Conservation (phyloP, 116 monocot species). For the Iris pallida region DNA sequence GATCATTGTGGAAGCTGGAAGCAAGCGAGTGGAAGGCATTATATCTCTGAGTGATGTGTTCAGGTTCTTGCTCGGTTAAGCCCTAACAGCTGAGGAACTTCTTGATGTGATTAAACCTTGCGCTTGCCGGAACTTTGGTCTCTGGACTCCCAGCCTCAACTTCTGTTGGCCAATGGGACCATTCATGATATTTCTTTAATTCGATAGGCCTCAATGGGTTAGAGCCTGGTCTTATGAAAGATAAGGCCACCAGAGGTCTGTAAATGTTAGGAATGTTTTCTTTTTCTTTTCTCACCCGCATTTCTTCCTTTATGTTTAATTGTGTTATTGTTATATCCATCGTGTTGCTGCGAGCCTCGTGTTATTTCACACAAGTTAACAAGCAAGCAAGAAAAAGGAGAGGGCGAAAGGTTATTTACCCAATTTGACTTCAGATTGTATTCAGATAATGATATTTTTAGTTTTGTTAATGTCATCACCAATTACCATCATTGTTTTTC, state of each 20-base stretch:
- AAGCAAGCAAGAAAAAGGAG: too few species aligned
- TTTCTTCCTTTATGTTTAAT: background rate
- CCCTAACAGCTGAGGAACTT: background rate
- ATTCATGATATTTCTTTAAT: too few species aligned
- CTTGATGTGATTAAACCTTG: background rate
- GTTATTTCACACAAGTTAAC: too few species aligned
- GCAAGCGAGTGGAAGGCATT: constrained; percentile 71
- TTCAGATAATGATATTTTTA: too few species aligned
- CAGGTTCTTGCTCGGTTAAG: constrained; percentile 52
- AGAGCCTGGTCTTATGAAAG: constrained; percentile 26
- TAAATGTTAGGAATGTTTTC: constrained; percentile 20
- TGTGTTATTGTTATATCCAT: too few species aligned
- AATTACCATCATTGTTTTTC: too few species aligned
- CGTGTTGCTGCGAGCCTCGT: too few species aligned
- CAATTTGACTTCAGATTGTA: too few species aligned
- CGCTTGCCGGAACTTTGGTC: background rate
- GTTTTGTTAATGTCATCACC: too few species aligned
- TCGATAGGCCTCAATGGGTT: constrained; percentile 29
- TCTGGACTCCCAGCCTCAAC: constrained; percentile 9
- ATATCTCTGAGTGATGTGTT: constrained; percentile 71
- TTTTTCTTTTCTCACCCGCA: background rate
- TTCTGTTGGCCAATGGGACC: too few species aligned
- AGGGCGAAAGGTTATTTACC: too few species aligned
- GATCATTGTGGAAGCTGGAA: constrained; percentile 68
- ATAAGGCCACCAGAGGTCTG: constrained; percentile 34